Percentiles rank a stretch among this genome's conserved stretches.
These are phyloP conservation scores for Catharanthus roseus DNA, from an alignment of 257 asterid species.

Conservation along the genomic window DNA sequence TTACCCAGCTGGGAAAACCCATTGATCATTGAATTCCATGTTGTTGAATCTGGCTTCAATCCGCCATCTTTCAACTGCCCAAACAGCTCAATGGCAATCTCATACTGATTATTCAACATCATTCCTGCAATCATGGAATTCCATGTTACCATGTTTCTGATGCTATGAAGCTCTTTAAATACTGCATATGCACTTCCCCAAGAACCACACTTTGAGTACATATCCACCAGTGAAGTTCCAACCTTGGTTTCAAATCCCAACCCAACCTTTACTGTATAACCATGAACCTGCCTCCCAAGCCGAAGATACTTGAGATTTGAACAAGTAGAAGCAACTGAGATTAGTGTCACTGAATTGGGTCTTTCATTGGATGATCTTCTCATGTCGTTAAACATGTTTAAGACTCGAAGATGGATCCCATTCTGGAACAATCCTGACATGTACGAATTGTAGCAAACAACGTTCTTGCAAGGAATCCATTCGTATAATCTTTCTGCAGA, in stretches of 20 bases:
- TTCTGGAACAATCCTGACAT: conserved; percentile 64
- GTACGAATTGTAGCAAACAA: conserved; percentile 75
- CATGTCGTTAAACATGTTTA: conserved; percentile 62
- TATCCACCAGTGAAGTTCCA: conserved; percentile 68
- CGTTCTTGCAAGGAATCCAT: conserved; percentile 36
- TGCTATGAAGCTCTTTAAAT: conserved; percentile 53
- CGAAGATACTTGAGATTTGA: conserved; percentile 41
- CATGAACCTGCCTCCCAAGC: conserved; percentile 79
- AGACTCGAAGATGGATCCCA: conserved; percentile 38
- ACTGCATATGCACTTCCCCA: conserved; percentile 54
- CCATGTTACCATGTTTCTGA: conserved; percentile 60
- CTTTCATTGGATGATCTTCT: conserved; percentile 30
- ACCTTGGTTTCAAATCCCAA: conserved; percentile 40
- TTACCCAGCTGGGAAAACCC: conserved; percentile 58
- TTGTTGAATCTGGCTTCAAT: conserved; percentile 54
- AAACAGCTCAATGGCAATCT: conserved; percentile 54
- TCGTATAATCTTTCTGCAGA: conserved; percentile 52
- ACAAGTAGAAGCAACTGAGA: conserved; percentile 65
- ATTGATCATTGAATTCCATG: conserved; percentile 86
- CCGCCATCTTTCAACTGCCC: conserved; percentile 38
- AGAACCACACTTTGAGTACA: conserved; percentile 77
- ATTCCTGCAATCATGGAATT: conserved; percentile 80
- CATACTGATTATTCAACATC: conserved; percentile 57
- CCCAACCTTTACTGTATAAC: conserved; percentile 35
- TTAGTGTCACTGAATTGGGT: conserved; percentile 50